These are phyloP conservation scores for Phytomonas sp. DNA, from an alignment of 208 protist genomes.

Conservation along the genomic window DNA sequence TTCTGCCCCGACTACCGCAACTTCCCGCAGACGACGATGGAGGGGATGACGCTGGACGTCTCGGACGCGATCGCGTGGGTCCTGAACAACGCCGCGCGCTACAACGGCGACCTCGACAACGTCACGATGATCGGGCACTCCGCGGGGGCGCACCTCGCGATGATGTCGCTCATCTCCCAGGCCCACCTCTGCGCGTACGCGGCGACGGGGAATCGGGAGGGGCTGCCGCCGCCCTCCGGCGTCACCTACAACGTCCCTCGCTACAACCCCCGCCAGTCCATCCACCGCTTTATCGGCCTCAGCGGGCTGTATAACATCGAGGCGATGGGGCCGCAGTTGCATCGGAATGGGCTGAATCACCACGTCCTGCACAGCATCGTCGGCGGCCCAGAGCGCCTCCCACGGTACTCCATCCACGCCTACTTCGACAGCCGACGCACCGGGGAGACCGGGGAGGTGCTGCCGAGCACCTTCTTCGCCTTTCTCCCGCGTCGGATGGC, in stretches of 20 bases:
- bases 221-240: slow-evolving; percentile 21
- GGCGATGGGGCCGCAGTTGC: slow-evolving; percentile 39
- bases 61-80: slow-evolving; percentile 84
- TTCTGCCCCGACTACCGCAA: slow-evolving; percentile 91
- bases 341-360: slow-evolving; percentile 47
- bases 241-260: slow-evolving; percentile 75
- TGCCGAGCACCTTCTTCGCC: slow-evolving; percentile 77
- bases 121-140: slow-evolving; percentile 77
- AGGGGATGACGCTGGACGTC: slow-evolving; percentile 84
- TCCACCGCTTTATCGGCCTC: slow-evolving; percentile 74
- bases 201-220: slow-evolving; percentile 27
- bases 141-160: slow-evolving; percentile 76
- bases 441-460: slow-evolving; percentile 46
- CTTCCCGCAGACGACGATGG: slow-evolving; percentile 87
- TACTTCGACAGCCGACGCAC: slow-evolving; percentile 63
- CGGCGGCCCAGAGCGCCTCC: slow-evolving; percentile 32
- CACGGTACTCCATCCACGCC: slow-evolving; percentile 36
- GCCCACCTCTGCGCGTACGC: slow-evolving; percentile 60
- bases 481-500: slow-evolving; percentile 66
- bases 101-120: slow-evolving; percentile 75
- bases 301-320: slow-evolving; percentile 79
- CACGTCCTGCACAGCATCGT: slow-evolving; percentile 56
- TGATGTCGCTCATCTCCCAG: slow-evolving; percentile 83
- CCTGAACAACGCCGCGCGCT: slow-evolving; percentile 75
- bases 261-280: slow-evolving; percentile 78